Base-by-base conservation (phyloP, 2,329 filamentous ascomycete genomes). In the Metarhizium album region DNA sequence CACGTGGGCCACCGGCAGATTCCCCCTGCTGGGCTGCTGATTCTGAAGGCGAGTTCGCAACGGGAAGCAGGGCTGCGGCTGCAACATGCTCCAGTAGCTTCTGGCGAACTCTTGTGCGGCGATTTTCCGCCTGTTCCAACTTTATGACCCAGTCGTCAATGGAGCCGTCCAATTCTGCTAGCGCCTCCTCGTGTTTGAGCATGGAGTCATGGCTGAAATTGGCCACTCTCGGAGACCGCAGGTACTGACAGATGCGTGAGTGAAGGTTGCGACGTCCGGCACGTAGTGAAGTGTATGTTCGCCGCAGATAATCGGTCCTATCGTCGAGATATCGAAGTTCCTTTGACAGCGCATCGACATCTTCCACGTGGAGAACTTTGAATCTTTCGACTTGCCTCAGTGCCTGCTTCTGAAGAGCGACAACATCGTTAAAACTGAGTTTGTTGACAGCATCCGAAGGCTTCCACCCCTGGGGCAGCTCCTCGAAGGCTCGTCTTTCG, bases 81-180 rank as follows among this genome's bases (percentile, higher is more conserved):
- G 87, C 86, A 48, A 90, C 82, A 61, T 91, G 87, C 66, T 91
- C 86, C 3, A 91, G 76, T 13, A 91, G 72, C 72, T 90, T 91
- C 63, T 90, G 86, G 37, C 86, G 79, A 43, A 91, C 81, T 6
- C 84, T 76, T 16, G 82, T 83, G 40, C 86, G 81, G 60, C 87
- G 76, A 62, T 90, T 88, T 65, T 91, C 87, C 9, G 86, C 84
- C 55, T 84, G 78, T 61, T 90, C 87, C n/a, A 90, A 76, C 69
- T 90, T 90, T 58, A 70, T 74, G 46, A 87, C 81, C 83, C 87
- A 90, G 62, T 89, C 85, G 59, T 90, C 87, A 55, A 91, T 90
- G 2, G 83, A 86, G 16, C 76, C 71, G 61, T 91, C 86, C 6
- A 91, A 76, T 64, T 90, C 86, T 1, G 82, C 80, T 11, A 91